These are phyloP conservation scores for Chiua sp. DNA, from an alignment of 1,284 basidiomycete genomes.

Conservation along the genomic window DNA sequence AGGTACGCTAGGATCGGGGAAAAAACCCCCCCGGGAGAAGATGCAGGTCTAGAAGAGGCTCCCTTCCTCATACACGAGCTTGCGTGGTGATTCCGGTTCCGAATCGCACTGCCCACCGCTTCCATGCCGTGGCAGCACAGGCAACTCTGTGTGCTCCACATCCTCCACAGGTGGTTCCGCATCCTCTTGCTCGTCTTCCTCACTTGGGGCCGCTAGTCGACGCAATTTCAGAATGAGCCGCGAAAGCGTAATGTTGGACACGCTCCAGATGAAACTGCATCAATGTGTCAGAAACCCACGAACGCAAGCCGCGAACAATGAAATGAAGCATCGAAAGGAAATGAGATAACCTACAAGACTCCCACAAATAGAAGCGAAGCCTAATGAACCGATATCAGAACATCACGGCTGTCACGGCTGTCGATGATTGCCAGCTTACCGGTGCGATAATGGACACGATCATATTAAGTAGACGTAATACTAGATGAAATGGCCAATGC, in stretches of 20 bases:
- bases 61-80: slow-evolving; percentile 24
- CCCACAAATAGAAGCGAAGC: slow-evolving; percentile 32
- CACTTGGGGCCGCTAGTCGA: slow-evolving; percentile 12
- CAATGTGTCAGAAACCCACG: background rate
- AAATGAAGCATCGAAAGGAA: too few species aligned
- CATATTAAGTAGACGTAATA: slow-evolving; percentile 37
- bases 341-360: slow-evolving; percentile 30
- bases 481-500: slow-evolving; percentile 16
- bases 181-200: background rate
- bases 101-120: background rate
- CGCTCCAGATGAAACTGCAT: slow-evolving; percentile 46
- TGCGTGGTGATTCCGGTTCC: background rate
- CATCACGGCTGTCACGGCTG: too few species aligned
- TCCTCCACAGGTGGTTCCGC: background rate
- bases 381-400: slow-evolving; percentile 17
- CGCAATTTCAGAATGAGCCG: slow-evolving; percentile 46
- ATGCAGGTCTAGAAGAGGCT: too few species aligned
- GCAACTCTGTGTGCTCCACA: slow-evolving; percentile 12
- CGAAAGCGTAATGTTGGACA: slow-evolving; percentile 42
- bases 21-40: too few species aligned
- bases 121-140: slow-evolving; percentile 1
- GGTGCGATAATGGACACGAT: slow-evolving; percentile 30
- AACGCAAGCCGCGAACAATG: background rate
- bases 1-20: too few species aligned
- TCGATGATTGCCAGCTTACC: slow-evolving; percentile 23